Evolutionary conservation across 2,329 filamentous ascomycete genomes (phyloP).

Genomic region (Ascochyta fabae): DNA sequence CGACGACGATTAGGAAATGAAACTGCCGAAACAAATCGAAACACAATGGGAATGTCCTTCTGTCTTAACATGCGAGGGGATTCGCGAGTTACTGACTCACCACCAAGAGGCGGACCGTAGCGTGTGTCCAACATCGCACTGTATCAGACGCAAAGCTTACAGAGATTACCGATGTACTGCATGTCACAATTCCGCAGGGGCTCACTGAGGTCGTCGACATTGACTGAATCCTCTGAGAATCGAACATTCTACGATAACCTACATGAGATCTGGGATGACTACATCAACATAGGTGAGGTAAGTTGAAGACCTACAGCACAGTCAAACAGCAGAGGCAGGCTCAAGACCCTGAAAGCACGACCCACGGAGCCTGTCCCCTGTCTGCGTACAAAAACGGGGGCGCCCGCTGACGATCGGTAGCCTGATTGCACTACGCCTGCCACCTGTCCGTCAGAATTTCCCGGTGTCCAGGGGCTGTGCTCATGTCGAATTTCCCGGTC

Average conservation of each 20-base stretch:
- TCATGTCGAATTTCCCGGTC: slow-evolving; percentile 4
- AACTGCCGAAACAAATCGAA: neutral
- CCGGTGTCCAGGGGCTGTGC: slow-evolving; percentile 16
- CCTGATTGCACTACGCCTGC: slow-evolving; percentile 12
- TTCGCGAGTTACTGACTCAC: slow-evolving; percentile 5
- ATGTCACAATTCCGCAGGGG: slow-evolving; percentile 5
- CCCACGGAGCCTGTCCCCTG: slow-evolving; percentile 11
- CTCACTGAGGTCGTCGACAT: neutral
- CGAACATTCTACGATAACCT: neutral
- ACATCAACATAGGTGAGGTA: neutral
- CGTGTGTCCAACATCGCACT: slow-evolving; percentile 28
- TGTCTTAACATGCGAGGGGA: neutral
- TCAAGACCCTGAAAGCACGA: slow-evolving; percentile 21
- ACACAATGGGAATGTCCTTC: neutral
- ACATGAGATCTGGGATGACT: neutral
- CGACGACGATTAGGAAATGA: too few species aligned
- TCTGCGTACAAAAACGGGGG: slow-evolving; percentile 18
- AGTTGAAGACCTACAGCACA: neutral
- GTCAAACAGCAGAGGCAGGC: slow-evolving; percentile 17
- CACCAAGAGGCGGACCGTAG: slow-evolving; percentile 12
- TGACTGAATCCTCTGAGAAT: neutral
- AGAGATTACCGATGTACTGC: slow-evolving; percentile 16
- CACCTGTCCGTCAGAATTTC: slow-evolving; percentile 13
- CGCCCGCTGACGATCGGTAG: slow-evolving; percentile 22
- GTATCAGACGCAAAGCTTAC: slow-evolving; percentile 12